These are phyloP conservation scores for Tulasnella sp. DNA, from an alignment of 768 basidiomycete species.

Conservation along the genomic window DNA sequence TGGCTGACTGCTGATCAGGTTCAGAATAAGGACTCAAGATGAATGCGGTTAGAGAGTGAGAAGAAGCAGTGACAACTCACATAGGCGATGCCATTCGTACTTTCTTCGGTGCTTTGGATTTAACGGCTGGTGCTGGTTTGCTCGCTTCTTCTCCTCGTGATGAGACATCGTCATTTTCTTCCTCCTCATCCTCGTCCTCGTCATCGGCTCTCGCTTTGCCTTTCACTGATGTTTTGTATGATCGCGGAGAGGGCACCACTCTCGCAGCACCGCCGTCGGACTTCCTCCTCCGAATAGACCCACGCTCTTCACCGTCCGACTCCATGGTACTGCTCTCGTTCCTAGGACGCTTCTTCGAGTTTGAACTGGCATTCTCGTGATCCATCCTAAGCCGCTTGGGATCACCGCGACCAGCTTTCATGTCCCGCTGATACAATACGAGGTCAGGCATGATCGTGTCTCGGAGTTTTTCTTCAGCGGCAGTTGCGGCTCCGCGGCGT, in stretches of 20 bases:
- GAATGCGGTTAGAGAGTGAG: no score
- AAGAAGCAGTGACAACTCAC: no score
- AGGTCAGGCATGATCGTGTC: conserved; percentile 68
- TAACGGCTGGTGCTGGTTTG: background rate
- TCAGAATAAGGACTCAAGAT: background rate
- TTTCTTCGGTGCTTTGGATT: background rate
- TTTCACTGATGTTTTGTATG: background rate
- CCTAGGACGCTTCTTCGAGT: background rate
- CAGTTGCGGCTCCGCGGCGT: conserved; percentile 43
- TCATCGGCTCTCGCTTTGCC: background rate
- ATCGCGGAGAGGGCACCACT: background rate
- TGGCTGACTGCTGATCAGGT: background rate
- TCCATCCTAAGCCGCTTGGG: background rate
- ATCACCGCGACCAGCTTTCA: conserved; percentile 27
- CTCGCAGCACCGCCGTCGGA: background rate
- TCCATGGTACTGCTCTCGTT: background rate
- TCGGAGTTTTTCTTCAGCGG: conserved; percentile 35
- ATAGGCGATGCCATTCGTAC: background rate
- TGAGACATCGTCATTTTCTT: background rate
- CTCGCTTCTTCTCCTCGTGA: background rate
- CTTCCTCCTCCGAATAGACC: conserved; percentile 2
- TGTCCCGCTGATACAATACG: conserved; percentile 54
- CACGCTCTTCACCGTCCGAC: background rate
- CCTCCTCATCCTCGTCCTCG: background rate
- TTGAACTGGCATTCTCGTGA: background rate